phyloP scores from a whole-genome alignment of 768 basidiomycete genomes.

The Boletus vermiculosoides region DNA sequence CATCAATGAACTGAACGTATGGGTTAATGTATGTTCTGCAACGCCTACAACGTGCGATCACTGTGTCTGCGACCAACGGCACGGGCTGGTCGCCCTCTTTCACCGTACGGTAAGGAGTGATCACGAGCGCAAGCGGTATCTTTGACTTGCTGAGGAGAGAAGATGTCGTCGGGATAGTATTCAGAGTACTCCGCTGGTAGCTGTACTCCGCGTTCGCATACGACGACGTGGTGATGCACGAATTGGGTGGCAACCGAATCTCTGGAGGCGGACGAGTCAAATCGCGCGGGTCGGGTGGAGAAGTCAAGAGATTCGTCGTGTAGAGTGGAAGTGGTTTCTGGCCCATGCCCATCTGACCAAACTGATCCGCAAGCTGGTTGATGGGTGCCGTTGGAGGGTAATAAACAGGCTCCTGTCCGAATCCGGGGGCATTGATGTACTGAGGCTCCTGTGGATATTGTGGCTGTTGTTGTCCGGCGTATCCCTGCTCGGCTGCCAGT shows the following conservation, averaged over 20 bases:
- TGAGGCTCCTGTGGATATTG: conserved; percentile 45
- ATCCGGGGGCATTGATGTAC: conserved; percentile 45
- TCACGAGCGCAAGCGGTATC: conserved; percentile 82
- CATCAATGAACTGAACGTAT: conserved; percentile 96
- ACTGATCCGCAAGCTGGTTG: conserved; percentile 76
- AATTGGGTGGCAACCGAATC: conserved; percentile 83
- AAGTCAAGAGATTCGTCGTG: conserved; percentile 90
- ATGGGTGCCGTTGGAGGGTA: conserved; percentile 42
- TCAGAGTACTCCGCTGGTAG: conserved; percentile 89
- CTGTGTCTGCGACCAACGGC: conserved; percentile 88
- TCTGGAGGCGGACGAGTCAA: conserved; percentile 82
- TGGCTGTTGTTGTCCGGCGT: conserved; percentile 58
- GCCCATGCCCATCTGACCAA: conserved; percentile 86
- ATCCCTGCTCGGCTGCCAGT: conserved; percentile 66
- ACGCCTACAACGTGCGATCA: conserved; percentile 93
- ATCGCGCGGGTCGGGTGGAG: conserved; percentile 88
- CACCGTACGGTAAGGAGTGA: conserved; percentile 87
- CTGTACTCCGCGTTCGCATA: conserved; percentile 83
- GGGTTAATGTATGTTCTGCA: conserved; percentile 98
- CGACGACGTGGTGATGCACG: conserved; percentile 75
- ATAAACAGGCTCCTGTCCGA: conserved; percentile 43
- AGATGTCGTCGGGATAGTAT: conserved; percentile 89
- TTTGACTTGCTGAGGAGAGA: conserved; percentile 87
- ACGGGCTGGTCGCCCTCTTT: conserved; percentile 82
- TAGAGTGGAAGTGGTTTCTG: conserved; percentile 75